A percentile compares a stretch with the other conserved stretches of the same genome.
Conservation (phyloP, 78 protist species). For the Planoprotostelium fungivorum region DNA sequence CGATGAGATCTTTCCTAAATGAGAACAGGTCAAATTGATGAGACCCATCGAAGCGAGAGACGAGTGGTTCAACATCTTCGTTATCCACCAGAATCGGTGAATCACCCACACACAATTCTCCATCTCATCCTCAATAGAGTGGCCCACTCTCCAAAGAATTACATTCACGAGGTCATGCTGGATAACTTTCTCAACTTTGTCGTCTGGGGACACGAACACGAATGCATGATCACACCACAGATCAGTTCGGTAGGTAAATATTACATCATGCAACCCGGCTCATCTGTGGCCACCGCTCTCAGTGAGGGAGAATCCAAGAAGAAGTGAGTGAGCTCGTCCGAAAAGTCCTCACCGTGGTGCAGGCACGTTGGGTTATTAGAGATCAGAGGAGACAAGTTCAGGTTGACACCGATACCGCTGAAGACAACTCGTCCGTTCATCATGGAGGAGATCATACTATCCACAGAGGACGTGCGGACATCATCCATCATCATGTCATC, state of each 20-base stretch:
- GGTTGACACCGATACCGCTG: constrained; percentile 37
- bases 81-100: constrained; percentile 92
- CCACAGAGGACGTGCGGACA: background rate
- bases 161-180: constrained; percentile 78
- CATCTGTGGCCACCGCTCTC: constrained; percentile 85
- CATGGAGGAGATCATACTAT: constrained; percentile 33
- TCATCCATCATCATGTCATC: background rate
- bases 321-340: constrained; percentile 37
- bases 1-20: no score
- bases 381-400: constrained; percentile 36
- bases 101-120: background rate
- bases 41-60: constrained; percentile 72
- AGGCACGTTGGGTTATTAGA: constrained; percentile 73
- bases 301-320: constrained; percentile 77
- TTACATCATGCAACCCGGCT: constrained; percentile 91
- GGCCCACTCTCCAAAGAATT: constrained; percentile 59
- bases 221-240: constrained; percentile 69
- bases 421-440: constrained; percentile 74
- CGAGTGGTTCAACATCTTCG: constrained; percentile 90
- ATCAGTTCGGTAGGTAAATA: constrained; percentile 12
- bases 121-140: constrained; percentile 24
- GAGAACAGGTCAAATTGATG: constrained; percentile 40
- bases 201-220: constrained; percentile 98
- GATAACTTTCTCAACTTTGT: constrained; percentile 83
- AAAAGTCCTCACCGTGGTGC: background rate